Percentiles rank a stretch among this genome's conserved stretches.
These are phyloP conservation scores for Cyberlindnera maritima DNA, from an alignment of 805 yeast species.

Conservation along the genomic window DNA sequence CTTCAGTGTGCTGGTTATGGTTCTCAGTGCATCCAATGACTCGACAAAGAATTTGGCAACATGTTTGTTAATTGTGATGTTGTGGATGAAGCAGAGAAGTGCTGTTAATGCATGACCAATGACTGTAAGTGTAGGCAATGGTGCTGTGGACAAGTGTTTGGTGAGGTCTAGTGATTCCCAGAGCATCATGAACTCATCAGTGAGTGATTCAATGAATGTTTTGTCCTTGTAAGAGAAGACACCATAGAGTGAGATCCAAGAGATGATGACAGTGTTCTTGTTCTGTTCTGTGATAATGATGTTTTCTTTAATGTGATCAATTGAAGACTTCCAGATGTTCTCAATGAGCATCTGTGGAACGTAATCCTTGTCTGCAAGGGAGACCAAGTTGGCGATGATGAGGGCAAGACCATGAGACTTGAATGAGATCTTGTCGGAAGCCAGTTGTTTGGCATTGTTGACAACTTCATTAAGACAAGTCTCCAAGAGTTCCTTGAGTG, in stretches of 20 bases:
- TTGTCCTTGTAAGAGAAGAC: slow-evolving; percentile 57
- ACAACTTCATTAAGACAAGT: slow-evolving; percentile 34
- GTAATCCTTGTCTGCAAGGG: slow-evolving; percentile 37
- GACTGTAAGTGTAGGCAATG: slow-evolving; percentile 42
- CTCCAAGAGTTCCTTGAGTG: slow-evolving; percentile 36
- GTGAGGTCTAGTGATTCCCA: slow-evolving; percentile 54
- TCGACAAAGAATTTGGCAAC: slow-evolving; percentile 47
- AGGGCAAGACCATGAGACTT: slow-evolving; percentile 39
- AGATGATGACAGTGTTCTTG: slow-evolving; percentile 37
- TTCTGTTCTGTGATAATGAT: slow-evolving; percentile 31
- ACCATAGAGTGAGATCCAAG: slow-evolving; percentile 68
- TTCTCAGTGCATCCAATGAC: slow-evolving; percentile 21
- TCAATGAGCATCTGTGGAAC: slow-evolving; percentile 44
- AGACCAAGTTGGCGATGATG: slow-evolving; percentile 35
- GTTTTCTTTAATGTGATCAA: slow-evolving; percentile 34
- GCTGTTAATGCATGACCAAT: slow-evolving; percentile 60
- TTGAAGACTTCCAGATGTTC: slow-evolving; percentile 42
- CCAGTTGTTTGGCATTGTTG: slow-evolving; percentile 29
- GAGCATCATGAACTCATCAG: slow-evolving; percentile 54
- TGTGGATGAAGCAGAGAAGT: slow-evolving; percentile 46
- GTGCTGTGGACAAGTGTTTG: neutral
- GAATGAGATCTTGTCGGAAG: slow-evolving; percentile 26
- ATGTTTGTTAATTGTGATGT: slow-evolving; percentile 40
- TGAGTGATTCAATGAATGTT: slow-evolving; percentile 49
- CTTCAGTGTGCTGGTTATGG: slow-evolving; percentile 13